phyloP scores from a whole-genome alignment of 2,329 filamentous ascomycete genomes.

The Aspergillus calidoustus region DNA sequence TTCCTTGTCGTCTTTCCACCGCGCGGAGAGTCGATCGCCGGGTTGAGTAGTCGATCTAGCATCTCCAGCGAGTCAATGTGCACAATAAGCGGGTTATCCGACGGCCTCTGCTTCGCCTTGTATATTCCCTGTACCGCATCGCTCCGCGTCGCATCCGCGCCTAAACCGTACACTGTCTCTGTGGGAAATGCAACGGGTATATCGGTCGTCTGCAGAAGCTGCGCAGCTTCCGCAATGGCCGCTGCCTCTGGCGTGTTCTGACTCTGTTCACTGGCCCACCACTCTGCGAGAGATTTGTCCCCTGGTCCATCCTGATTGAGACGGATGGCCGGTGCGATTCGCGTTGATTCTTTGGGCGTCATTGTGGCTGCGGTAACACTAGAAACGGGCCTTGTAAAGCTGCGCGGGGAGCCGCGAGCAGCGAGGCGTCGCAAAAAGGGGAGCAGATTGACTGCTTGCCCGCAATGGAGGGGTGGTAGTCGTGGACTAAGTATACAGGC shows the following conservation, averaged over 20 bases:
- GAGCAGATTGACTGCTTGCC: constrained; percentile 33
- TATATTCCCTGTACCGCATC: constrained; percentile 89
- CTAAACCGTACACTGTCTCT: constrained; percentile 95
- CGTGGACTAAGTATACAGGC: not conserved
- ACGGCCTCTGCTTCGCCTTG: constrained; percentile 83
- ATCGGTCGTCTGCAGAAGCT: constrained; percentile 66
- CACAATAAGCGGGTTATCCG: constrained; percentile 94
- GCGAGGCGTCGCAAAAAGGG: constrained; percentile 28
- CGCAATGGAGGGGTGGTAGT: constrained; percentile 1
- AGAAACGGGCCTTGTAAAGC: constrained; percentile 30
- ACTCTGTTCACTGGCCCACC: constrained; percentile 45
- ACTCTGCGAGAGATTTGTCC: constrained; percentile 40
- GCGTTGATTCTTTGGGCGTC: constrained; percentile 32
- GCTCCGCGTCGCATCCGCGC: constrained; percentile 90
- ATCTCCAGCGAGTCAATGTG: constrained; percentile 84
- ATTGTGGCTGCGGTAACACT: constrained; percentile 29
- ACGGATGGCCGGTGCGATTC: constrained; percentile 44
- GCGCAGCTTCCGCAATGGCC: constrained; percentile 67
- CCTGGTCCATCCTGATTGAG: constrained; percentile 42
- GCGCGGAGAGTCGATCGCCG: constrained; percentile 31
- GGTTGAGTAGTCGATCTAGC: constrained; percentile 66
- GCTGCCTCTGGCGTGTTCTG: constrained; percentile 51
- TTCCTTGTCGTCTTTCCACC: constrained; percentile 36
- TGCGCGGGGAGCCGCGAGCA: constrained; percentile 37
- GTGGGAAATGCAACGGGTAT: constrained; percentile 93